These are phyloP conservation scores for Silene conica DNA, from an alignment of 148 eudicot species.

Conservation along the genomic window DNA sequence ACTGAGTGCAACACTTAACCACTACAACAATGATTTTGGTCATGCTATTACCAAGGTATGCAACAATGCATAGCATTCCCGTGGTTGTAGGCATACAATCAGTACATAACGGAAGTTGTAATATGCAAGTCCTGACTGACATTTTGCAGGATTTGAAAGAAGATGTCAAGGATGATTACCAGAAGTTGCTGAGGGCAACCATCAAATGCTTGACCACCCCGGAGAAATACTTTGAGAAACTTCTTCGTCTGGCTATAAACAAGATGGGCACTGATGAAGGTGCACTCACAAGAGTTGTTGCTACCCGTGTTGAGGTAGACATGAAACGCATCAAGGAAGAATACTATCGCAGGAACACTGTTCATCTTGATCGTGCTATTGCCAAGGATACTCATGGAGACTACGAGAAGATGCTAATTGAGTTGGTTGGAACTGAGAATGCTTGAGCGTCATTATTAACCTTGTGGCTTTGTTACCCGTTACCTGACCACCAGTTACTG, in stretches of 20 bases:
- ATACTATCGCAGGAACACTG: slow-evolving; percentile 70
- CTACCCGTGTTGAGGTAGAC: slow-evolving; percentile 82
- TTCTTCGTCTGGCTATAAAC: slow-evolving; percentile 65
- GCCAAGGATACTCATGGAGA: slow-evolving; percentile 77
- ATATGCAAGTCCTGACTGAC: not conserved
- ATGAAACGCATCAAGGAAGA: slow-evolving; percentile 70
- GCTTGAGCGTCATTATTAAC: slow-evolving; percentile 23
- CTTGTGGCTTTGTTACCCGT: not conserved
- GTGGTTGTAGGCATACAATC: no score
- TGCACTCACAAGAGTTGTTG: slow-evolving; percentile 78
- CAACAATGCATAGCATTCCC: not conserved
- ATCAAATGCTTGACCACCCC: slow-evolving; percentile 76
- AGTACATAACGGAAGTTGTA: not conserved
- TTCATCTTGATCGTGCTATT: slow-evolving; percentile 63
- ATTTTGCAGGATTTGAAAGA: slow-evolving; percentile 59
- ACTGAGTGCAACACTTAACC: slow-evolving; percentile 77
- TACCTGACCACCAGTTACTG: not conserved
- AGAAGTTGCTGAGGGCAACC: slow-evolving; percentile 56
- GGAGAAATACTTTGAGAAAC: slow-evolving; percentile 78
- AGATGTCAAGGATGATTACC: slow-evolving; percentile 66
- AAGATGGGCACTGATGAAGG: slow-evolving; percentile 80
- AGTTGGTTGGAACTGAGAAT: slow-evolving; percentile 59
- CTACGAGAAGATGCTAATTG: slow-evolving; percentile 73
- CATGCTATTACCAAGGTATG: slow-evolving; percentile 75
- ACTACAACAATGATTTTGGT: slow-evolving; percentile 67